These are phyloP conservation scores for Starmerella sirachaensis DNA, from an alignment of 805 yeast genomes.

Conservation along the genomic window DNA sequence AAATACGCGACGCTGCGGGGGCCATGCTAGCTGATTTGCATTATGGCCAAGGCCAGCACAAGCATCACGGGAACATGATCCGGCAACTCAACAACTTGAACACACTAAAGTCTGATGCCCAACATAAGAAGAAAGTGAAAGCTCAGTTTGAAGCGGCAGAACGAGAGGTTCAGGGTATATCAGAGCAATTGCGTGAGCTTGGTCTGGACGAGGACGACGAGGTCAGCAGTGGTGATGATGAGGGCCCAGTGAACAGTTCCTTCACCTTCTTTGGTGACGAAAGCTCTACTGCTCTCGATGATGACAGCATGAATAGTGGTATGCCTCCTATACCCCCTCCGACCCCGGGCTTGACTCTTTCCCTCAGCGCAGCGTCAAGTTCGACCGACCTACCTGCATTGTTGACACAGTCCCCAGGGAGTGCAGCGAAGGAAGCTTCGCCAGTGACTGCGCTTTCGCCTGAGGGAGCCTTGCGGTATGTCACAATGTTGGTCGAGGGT, in stretches of 20 bases:
- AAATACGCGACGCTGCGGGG: constrained; percentile 31
- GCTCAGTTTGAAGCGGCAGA: constrained; percentile 21
- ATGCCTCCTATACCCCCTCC: constrained; percentile 4
- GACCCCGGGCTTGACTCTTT: constrained; percentile 3
- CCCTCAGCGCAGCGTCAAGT: constrained; percentile 17
- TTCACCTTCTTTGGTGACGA: constrained; percentile 6
- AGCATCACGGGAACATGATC: constrained; percentile 5
- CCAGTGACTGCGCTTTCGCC: neutral
- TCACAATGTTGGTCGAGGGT: constrained; percentile 9
- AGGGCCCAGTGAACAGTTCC: constrained; percentile 4
- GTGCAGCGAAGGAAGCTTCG: neutral
- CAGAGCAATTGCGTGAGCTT: constrained; percentile 37
- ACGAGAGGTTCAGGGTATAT: constrained; percentile 12
- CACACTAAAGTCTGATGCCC: constrained; percentile 6
- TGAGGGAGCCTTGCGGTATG: constrained; percentile 3
- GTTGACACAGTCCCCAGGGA: neutral
- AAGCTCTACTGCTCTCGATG: constrained; percentile 2
- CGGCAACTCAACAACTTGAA: constrained; percentile 8
- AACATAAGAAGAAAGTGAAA: constrained; percentile 13
- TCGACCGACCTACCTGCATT: constrained; percentile 5
- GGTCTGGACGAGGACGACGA: constrained; percentile 27
- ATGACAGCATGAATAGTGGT: constrained; percentile 27
- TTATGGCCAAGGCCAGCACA: constrained; percentile 7
- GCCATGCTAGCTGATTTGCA: constrained; percentile 28
- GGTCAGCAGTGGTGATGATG: constrained; percentile 29